These are phyloP conservation scores for Cyphellophora attinorum DNA, from an alignment of 2,329 filamentous ascomycete genomes.

Conservation along the genomic window DNA sequence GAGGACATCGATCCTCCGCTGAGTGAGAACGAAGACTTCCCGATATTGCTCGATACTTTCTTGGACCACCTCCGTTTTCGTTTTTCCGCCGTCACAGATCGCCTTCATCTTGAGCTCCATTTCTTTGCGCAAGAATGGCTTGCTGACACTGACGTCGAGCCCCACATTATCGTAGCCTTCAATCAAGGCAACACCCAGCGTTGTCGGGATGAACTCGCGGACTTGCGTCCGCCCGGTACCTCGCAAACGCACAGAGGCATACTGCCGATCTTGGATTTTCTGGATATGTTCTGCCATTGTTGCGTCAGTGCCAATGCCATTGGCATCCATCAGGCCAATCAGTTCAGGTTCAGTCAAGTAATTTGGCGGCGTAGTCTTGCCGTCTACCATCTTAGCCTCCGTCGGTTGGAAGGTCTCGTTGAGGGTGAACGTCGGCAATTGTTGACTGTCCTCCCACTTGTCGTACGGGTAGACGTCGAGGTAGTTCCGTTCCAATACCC, in stretches of 20 bases:
- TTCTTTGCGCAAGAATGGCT: slow-evolving; percentile 92
- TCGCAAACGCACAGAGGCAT: slow-evolving; percentile 60
- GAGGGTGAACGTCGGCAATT: slow-evolving; percentile 67
- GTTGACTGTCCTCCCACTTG: slow-evolving; percentile 81
- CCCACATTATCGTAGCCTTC: slow-evolving; percentile 93
- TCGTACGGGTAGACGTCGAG: slow-evolving; percentile 94
- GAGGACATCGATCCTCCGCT: slow-evolving; percentile 59
- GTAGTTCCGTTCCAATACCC: slow-evolving; percentile 82
- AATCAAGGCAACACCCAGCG: slow-evolving; percentile 81
- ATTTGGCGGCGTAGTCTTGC: slow-evolving; percentile 74
- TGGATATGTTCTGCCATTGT: slow-evolving; percentile 99
- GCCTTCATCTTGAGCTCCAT: slow-evolving; percentile 97
- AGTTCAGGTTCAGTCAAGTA: slow-evolving; percentile 94
- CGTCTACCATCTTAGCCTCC: slow-evolving; percentile 80
- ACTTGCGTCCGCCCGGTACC: slow-evolving; percentile 41
- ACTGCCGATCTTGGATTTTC: slow-evolving; percentile 84
- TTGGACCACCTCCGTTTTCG: slow-evolving; percentile 63
- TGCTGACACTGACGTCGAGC: slow-evolving; percentile 83
- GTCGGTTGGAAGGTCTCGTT: slow-evolving; percentile 80
- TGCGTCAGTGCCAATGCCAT: slow-evolving; percentile 95
- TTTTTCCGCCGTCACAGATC: slow-evolving; percentile 80
- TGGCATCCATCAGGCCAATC: slow-evolving; percentile 94
- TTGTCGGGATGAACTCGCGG: slow-evolving; percentile 86
- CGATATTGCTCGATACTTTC: slow-evolving; percentile 82
- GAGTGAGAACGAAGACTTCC: slow-evolving; percentile 73